Evolutionary conservation across 2,329 filamentous ascomycete species (phyloP).

Genomic region (Pseudogymnoascus sp.): DNA sequence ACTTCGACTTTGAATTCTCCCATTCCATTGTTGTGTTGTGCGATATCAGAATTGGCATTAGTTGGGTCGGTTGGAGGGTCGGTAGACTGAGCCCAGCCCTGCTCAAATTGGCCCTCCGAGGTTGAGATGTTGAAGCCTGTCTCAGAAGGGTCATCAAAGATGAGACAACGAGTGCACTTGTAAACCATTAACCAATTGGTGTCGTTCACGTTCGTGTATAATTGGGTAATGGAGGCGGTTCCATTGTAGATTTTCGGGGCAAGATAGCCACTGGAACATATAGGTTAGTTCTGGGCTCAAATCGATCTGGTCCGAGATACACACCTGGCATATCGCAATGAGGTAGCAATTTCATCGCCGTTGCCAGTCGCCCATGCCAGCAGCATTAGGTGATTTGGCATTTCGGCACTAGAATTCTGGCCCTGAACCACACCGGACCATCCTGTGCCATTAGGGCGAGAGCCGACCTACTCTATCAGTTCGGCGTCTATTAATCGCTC

Average conservation of each 20-base stretch:
- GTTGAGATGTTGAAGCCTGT: conserved; percentile 36
- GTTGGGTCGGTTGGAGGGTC: conserved; percentile 32
- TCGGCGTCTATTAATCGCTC: not conserved
- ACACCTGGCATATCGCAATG: conserved; percentile 45
- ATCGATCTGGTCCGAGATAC: conserved; percentile 8
- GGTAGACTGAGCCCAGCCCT: conserved; percentile 48
- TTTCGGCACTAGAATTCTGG: conserved; percentile 33
- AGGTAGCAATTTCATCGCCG: conserved; percentile 42
- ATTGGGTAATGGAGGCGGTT: conserved; percentile 51
- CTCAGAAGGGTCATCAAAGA: conserved; percentile 43
- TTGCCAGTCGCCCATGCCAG: conserved; percentile 49
- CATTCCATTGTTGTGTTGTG: conserved; percentile 48
- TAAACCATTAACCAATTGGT: conserved; percentile 57
- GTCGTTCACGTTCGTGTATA: conserved; percentile 48
- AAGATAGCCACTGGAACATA: conserved; percentile 41
- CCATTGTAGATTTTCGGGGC: conserved; percentile 52
- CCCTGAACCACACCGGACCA: conserved; percentile 52
- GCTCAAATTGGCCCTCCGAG: conserved; percentile 34
- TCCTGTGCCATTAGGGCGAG: conserved; percentile 39
- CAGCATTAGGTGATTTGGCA: conserved; percentile 47
- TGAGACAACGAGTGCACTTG: conserved; percentile 50
- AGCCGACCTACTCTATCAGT: conserved; percentile 28
- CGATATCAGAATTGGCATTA: conserved; percentile 37
- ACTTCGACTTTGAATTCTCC: conserved; percentile 43
- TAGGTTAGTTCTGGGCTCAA: not conserved